These are phyloP conservation scores for Thalassiosira exigua DNA, from an alignment of 352 stramenopile species.

Conservation along the genomic window DNA sequence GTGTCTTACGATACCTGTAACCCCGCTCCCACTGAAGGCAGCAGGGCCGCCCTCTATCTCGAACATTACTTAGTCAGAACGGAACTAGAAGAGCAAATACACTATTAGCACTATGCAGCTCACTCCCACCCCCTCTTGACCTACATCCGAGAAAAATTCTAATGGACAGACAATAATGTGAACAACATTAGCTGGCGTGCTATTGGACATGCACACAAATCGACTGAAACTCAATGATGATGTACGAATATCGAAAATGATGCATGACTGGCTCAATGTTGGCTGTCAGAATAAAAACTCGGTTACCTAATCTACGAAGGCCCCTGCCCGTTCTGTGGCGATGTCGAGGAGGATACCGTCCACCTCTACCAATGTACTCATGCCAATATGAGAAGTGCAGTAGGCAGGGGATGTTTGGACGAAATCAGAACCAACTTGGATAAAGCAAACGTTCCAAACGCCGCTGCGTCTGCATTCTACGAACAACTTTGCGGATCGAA, in stretches of 20 bases:
- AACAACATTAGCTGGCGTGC: not conserved
- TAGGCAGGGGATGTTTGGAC: not conserved
- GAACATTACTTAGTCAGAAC: slow-evolving; percentile 17
- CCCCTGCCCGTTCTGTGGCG: slow-evolving; percentile 13
- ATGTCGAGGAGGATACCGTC: not conserved
- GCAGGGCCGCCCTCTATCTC: slow-evolving; percentile 4
- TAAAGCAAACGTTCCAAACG: not conserved
- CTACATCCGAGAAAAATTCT: not conserved
- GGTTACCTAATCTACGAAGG: not conserved
- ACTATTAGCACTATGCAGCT: slow-evolving; percentile 3
- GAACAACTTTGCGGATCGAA: not conserved
- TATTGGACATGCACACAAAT: not conserved
- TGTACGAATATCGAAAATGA: slow-evolving; percentile 24
- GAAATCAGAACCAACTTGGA: not conserved
- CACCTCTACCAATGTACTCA: slow-evolving; percentile 11
- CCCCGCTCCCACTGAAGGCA: slow-evolving; percentile 1
- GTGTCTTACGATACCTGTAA: not conserved
- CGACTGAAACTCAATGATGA: not conserved
- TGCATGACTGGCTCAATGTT: slow-evolving; percentile 22
- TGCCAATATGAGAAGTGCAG: not conserved
- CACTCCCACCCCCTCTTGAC: not conserved
- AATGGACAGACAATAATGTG: slow-evolving; percentile 3
- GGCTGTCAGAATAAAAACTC: not conserved
- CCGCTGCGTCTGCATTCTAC: not conserved
- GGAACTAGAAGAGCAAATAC: slow-evolving; percentile 12